phyloP scores from a whole-genome alignment of 208 protist species.

The Acanthamoeba sp. region DNA sequence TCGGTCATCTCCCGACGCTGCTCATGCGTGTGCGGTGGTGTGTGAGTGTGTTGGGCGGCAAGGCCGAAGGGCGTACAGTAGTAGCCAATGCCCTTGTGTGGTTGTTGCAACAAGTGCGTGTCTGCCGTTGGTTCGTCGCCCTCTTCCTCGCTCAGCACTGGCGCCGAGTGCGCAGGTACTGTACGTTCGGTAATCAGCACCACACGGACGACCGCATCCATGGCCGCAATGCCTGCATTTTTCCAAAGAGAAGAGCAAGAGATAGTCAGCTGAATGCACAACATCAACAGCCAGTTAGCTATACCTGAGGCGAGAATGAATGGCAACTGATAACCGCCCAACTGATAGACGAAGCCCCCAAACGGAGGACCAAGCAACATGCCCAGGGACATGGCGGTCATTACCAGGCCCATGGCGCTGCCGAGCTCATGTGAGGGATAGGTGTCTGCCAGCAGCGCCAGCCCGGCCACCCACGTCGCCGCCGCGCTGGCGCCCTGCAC shows the following conservation, averaged over 20 bases:
- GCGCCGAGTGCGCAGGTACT: too few species aligned
- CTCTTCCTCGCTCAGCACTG: too few species aligned
- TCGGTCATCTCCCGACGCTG: neutral
- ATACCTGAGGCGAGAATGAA: neutral
- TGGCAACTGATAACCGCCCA: neutral
- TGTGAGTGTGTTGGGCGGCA: neutral
- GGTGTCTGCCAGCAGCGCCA: conserved; percentile 11
- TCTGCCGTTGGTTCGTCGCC: too few species aligned
- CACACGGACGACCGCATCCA: too few species aligned
- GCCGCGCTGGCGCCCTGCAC: conserved; percentile 10
- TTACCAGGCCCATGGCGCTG: neutral
- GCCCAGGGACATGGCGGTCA: neutral
- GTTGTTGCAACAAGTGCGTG: too few species aligned
- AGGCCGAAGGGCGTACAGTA: too few species aligned
- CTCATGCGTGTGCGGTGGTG: neutral
- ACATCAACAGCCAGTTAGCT: too few species aligned
- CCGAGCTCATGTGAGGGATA: neutral
- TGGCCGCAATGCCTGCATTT: too few species aligned
- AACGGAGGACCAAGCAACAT: neutral
- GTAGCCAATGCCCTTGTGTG: too few species aligned
- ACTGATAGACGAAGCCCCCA: conserved; percentile 23
- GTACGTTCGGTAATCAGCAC: neutral
- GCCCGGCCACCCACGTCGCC: conserved; percentile 24
- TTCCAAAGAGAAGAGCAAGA: neutral
- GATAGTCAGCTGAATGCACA: neutral